Evolutionary conservation across 1,284 basidiomycete genomes (phyloP), one percentile per base, ranked within the genome.

Genomic region (Malassezia furfur): DNA sequence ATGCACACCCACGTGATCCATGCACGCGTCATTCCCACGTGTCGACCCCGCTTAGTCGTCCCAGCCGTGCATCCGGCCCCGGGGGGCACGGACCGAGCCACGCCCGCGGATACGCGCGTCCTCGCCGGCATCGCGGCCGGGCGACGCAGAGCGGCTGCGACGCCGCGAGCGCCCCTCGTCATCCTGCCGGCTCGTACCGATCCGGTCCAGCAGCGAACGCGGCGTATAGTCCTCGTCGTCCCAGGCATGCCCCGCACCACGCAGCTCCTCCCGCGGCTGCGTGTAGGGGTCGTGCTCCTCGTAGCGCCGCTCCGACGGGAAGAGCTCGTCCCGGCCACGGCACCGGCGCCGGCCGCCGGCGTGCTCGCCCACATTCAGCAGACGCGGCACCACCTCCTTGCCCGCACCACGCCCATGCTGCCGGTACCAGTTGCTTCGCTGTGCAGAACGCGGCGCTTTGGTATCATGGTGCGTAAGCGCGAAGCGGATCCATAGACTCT

Each of bases 391-490:
- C 25, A 74, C 66, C 21, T 74, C 68, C 21, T 64, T 63, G 10
- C 72, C 72, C 0, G 72, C 72, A 22, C 68, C 63, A 17, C 54
- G 54, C 2, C 72, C 72, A 40, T 74, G 70, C 17, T 66, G 56
- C 22, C 60, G 58, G 60, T 73, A 74, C 72, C 72, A 74, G 40
- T 68, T 65, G 34, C 59, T 61, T 12, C 57, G 44, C 12, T 59
- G 59, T 4, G 58, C 56, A 3, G 70, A 64, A 7, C 62, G 53
- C 12, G 60, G 58, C 32, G 59, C 54, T 48, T 74, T 72, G 30
- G 65, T 61, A 46, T 74, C 72, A 4, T 60, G 45, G 39, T 64
- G 59, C 14, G 57, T 52, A 6, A 70, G 54, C 14, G 67, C 63
- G 21, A 68, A 67, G 9, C 68, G 59, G 2, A 68, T 34, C 65